Conservation (phyloP, 106 monocot species). For the Xerophyta viscosa region DNA sequence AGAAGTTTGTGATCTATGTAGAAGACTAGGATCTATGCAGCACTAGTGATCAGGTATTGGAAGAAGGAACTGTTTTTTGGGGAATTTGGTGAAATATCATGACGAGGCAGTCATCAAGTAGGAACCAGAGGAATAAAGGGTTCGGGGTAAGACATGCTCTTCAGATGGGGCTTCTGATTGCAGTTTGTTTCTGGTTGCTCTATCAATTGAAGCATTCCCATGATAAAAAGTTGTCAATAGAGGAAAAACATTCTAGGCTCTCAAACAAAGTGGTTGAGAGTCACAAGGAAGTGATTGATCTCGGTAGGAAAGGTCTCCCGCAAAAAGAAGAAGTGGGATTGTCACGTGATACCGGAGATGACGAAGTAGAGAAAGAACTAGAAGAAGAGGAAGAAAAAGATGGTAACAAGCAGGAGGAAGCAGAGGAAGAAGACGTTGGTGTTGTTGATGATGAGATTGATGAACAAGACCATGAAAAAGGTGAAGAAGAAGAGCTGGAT, state of each 20-base stretch:
- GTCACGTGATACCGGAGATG: constrained; percentile 1
- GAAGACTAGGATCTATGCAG: too few relatives aligned
- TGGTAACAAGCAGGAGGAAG: constrained; percentile 31
- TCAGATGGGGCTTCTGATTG: constrained; percentile 52
- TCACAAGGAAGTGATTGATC: constrained; percentile 15
- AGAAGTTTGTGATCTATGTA: too few relatives aligned
- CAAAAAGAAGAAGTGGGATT: background rate
- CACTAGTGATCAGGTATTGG: too few relatives aligned
- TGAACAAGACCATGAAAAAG: constrained; percentile 25
- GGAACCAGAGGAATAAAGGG: constrained; percentile 66
- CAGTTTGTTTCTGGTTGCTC: constrained; percentile 68
- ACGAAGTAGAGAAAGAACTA: constrained; percentile 33
- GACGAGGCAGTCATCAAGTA: constrained; percentile 55
- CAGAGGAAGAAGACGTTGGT: constrained; percentile 34
- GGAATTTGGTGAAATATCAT: constrained; percentile 46
- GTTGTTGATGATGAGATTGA: constrained; percentile 42
- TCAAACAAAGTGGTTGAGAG: constrained; percentile 13
- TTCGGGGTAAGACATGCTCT: constrained; percentile 63
- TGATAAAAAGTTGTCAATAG: constrained; percentile 49
- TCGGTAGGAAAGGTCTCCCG: constrained; percentile 68
- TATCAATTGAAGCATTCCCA: constrained; percentile 83
- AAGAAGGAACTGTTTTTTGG: too few relatives aligned
- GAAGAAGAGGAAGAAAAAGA: constrained; percentile 23
- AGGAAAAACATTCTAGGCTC: constrained; percentile 18
- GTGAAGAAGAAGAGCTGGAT: constrained; percentile 24